These are phyloP conservation scores for Fusarium chaquense DNA, from an alignment of 2,329 filamentous ascomycete genomes.

Conservation along the genomic window DNA sequence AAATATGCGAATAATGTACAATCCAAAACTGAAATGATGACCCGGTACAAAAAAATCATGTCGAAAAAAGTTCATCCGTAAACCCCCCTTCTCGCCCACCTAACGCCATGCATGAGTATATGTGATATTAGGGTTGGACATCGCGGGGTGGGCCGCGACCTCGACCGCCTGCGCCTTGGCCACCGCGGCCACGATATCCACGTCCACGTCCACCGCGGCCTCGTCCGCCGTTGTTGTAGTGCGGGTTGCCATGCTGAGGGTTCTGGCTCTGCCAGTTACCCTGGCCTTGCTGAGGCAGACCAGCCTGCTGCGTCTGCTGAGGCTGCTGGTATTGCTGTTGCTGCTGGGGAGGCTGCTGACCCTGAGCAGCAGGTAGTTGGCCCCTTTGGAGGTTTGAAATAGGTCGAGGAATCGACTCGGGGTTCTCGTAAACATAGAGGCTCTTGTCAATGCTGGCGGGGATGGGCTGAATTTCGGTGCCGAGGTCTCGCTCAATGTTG, in stretches of 20 bases:
- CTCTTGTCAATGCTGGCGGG: slow-evolving; percentile 95
- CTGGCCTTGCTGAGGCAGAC: slow-evolving; percentile 51
- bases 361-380: slow-evolving; percentile 47
- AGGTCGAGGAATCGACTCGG: slow-evolving; percentile 92
- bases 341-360: slow-evolving; percentile 48
- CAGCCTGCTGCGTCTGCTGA: slow-evolving; percentile 50
- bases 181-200: slow-evolving; percentile 56
- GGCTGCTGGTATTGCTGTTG: slow-evolving; percentile 46
- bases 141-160: slow-evolving; percentile 55
- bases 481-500: slow-evolving; percentile 96
- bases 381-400: slow-evolving; percentile 62
- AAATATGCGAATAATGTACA: slow-evolving; percentile 58
- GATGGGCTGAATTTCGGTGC: slow-evolving; percentile 98
- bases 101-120: slow-evolving; percentile 47
- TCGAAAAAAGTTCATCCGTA: slow-evolving; percentile 45
- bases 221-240: slow-evolving; percentile 52
- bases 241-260: slow-evolving; percentile 53
- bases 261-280: slow-evolving; percentile 57
- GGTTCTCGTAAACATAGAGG: slow-evolving; percentile 97
- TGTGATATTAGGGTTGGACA: slow-evolving; percentile 51
- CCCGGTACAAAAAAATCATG: slow-evolving; percentile 49
- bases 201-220: slow-evolving; percentile 55
- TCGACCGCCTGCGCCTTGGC: slow-evolving; percentile 51
- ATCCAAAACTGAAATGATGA: slow-evolving; percentile 54
- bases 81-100: slow-evolving; percentile 41